Percentiles rank a stretch among this genome's conserved stretches.
These are phyloP conservation scores for Auriscalpium vulgare DNA, from an alignment of 768 basidiomycete genomes.

Conservation along the genomic window DNA sequence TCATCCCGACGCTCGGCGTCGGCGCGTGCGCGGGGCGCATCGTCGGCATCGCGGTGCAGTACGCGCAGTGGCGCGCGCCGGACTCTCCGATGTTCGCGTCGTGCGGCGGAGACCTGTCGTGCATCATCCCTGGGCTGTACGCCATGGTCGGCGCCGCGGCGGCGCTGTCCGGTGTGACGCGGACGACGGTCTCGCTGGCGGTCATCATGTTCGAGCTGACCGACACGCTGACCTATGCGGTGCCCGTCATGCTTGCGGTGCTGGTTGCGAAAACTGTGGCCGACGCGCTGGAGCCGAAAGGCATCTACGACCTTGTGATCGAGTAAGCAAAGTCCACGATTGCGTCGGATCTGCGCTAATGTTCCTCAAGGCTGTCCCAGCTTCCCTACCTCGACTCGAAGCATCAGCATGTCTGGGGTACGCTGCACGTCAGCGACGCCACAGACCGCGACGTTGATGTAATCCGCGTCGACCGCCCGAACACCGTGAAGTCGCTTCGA, in stretches of 20 bases:
- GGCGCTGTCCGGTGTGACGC: conserved; percentile 88
- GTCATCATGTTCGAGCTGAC: conserved; percentile 97
- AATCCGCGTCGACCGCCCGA: conserved; percentile 62
- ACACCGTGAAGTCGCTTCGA: conserved; percentile 72
- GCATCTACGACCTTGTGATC: conserved; percentile 96
- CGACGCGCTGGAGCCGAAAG: conserved; percentile 83
- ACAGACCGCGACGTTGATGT: conserved; percentile 57
- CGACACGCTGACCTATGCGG: conserved; percentile 85
- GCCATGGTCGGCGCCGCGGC: conserved; percentile 97
- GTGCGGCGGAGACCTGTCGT: conserved; percentile 59
- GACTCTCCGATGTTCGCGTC: conserved; percentile 49
- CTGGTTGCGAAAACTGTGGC: conserved; percentile 88
- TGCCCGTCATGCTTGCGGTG: conserved; percentile 83
- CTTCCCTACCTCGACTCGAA: conserved; percentile 91
- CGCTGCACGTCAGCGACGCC: conserved; percentile 66
- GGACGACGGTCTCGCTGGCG: conserved; percentile 87
- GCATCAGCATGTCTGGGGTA: conserved; percentile 83
- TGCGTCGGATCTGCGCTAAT: background rate
- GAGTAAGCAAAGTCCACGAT: conserved; percentile 36
- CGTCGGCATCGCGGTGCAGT: conserved; percentile 75
- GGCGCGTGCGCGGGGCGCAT: conserved; percentile 92
- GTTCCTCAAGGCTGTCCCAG: conserved; percentile 50
- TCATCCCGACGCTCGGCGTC: conserved; percentile 91
- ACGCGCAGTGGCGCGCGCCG: conserved; percentile 59
- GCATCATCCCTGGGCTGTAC: conserved; percentile 86